These are phyloP conservation scores for Elsinoe necatrix DNA, from an alignment of 2,329 filamentous ascomycete genomes.

Conservation along the genomic window DNA sequence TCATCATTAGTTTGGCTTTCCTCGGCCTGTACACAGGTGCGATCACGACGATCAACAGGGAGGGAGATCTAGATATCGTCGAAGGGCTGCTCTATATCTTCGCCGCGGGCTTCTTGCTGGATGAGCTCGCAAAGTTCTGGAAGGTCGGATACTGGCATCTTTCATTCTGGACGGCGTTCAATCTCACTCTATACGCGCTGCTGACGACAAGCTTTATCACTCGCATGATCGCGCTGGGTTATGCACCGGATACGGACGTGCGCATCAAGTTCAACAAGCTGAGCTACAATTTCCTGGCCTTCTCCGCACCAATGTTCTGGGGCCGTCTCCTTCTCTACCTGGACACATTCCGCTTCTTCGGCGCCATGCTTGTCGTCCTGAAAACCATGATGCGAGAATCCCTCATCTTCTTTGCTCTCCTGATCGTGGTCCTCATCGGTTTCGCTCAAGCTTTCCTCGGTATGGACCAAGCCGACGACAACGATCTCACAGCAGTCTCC, in stretches of 20 bases:
- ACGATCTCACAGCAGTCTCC: slow-evolving; percentile 50
- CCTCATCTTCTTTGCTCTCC: slow-evolving; percentile 88
- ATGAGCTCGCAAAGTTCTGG: slow-evolving; percentile 82
- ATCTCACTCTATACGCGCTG: slow-evolving; percentile 70
- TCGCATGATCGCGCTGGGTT: slow-evolving; percentile 67
- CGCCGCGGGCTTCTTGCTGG: slow-evolving; percentile 81
- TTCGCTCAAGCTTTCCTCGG: slow-evolving; percentile 95
- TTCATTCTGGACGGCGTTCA: slow-evolving; percentile 96
- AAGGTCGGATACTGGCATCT: slow-evolving; percentile 89
- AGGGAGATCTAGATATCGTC: slow-evolving; percentile 72
- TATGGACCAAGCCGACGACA: slow-evolving; percentile 76
- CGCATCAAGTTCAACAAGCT: slow-evolving; percentile 64
- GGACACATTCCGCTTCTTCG: slow-evolving; percentile 90
- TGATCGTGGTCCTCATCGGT: slow-evolving; percentile 71
- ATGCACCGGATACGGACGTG: slow-evolving; percentile 41
- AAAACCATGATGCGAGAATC: slow-evolving; percentile 63
- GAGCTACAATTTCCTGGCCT: slow-evolving; percentile 90
- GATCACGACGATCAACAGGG: slow-evolving; percentile 87
- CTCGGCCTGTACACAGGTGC: slow-evolving; percentile 78
- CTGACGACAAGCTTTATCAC: slow-evolving; percentile 70
- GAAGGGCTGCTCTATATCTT: slow-evolving; percentile 84
- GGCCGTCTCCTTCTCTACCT: slow-evolving; percentile 83
- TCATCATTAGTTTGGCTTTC: slow-evolving; percentile 75
- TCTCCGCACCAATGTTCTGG: slow-evolving; percentile 96
- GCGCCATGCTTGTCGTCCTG: slow-evolving; percentile 93